A percentile compares a stretch with the other conserved stretches of the same genome.
Conservation (phyloP, 2,329 filamentous ascomycete species). For the Paramyrothecium roridum region DNA sequence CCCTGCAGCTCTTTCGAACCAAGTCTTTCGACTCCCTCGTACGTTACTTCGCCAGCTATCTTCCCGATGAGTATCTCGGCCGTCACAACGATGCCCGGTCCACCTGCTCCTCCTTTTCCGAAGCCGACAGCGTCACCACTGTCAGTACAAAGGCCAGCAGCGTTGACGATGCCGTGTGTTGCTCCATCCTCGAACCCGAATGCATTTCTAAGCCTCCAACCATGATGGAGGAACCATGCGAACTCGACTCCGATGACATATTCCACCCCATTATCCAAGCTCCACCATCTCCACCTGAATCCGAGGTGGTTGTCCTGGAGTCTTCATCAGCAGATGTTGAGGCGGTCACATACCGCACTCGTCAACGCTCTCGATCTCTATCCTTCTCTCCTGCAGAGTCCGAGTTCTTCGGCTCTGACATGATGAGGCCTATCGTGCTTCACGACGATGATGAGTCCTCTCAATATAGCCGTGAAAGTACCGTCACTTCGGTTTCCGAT, state of each 20-base stretch:
- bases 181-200: slow-evolving; percentile 41
- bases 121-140: slow-evolving; percentile 32
- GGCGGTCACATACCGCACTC: slow-evolving; percentile 28
- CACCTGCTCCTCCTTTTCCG: slow-evolving; percentile 33
- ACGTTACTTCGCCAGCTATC: slow-evolving; percentile 57
- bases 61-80: slow-evolving; percentile 45
- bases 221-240: slow-evolving; percentile 43
- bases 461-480: slow-evolving; percentile 42
- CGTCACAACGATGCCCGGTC: slow-evolving; percentile 33
- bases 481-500: slow-evolving; percentile 43
- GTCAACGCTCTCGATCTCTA: slow-evolving; percentile 43
- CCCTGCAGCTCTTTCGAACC: slow-evolving; percentile 57
- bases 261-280: slow-evolving; percentile 13
- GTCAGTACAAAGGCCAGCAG: slow-evolving; percentile 36
- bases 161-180: slow-evolving; percentile 31
- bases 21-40: slow-evolving; percentile 59
- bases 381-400: slow-evolving; percentile 52
- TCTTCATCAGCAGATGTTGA: slow-evolving; percentile 31
- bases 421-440: slow-evolving; percentile 22
- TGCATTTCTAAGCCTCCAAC: slow-evolving; percentile 24
- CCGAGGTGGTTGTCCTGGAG: slow-evolving; percentile 44
- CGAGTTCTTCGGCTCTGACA: slow-evolving; percentile 30
- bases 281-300: slow-evolving; percentile 40
- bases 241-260: slow-evolving; percentile 19
- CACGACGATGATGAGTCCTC: slow-evolving; percentile 41